A percentile compares a stretch with the other conserved stretches of the same genome.
These are phyloP conservation scores for Rhodotorula diobovata DNA, from an alignment of 768 basidiomycete species.

Conservation along the genomic window DNA sequence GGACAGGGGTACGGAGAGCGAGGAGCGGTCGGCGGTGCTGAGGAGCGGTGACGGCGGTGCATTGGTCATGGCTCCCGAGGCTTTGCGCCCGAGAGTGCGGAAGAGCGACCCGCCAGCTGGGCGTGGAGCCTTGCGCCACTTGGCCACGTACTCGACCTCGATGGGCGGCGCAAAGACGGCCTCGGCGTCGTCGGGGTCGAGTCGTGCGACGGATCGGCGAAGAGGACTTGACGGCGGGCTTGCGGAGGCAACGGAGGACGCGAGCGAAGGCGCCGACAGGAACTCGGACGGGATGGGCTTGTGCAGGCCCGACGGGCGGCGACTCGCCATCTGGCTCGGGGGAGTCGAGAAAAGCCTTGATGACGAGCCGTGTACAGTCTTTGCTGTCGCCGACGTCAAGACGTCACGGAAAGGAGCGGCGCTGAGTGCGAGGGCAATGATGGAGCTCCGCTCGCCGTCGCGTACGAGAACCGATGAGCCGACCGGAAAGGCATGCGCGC, in stretches of 20 bases:
- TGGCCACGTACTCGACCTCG: slow-evolving; percentile 4
- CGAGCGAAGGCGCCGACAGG: not conserved
- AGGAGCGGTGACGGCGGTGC: slow-evolving; percentile 4
- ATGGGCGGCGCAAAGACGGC: not conserved
- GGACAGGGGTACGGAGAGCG: not conserved
- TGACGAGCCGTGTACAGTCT: not conserved
- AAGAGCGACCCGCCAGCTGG: slow-evolving; percentile 4
- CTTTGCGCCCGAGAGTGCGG: slow-evolving; percentile 17
- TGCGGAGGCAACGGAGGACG: not conserved
- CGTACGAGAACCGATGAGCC: slow-evolving; percentile 18
- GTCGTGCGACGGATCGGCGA: not conserved
- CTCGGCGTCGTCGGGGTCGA: slow-evolving; percentile 17
- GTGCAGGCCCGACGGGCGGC: not conserved
- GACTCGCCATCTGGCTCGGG: not conserved
- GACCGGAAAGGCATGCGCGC: slow-evolving; percentile 16
- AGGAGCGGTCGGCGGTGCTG: not conserved
- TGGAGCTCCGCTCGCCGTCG: slow-evolving; percentile 18
- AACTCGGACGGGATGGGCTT: slow-evolving; percentile 9
- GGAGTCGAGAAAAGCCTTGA: not conserved
- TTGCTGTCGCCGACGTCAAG: not conserved
- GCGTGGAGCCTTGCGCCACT: slow-evolving; percentile 13
- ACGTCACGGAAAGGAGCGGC: slow-evolving; percentile 19
- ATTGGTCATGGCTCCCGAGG: slow-evolving; percentile 11
- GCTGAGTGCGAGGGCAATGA: slow-evolving; percentile 32
- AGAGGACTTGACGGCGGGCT: not conserved